These are phyloP conservation scores for Coemansia sp. DNA, from an alignment of 192 early-diverging fungal genomes.

Conservation along the genomic window DNA sequence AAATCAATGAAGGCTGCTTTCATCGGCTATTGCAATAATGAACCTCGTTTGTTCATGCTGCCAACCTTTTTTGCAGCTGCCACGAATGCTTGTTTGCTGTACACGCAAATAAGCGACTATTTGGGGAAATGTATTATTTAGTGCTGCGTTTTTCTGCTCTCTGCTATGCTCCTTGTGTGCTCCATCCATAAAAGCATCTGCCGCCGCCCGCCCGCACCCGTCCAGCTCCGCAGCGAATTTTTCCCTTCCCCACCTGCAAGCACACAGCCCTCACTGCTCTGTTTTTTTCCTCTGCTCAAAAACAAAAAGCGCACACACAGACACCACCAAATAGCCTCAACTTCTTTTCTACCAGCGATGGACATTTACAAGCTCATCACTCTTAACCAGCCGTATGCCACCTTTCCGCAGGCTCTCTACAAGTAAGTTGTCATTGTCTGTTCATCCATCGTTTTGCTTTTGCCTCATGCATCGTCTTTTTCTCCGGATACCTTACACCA, in stretches of 20 bases:
- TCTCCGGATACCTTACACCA: background rate
- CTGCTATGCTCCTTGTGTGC: background rate
- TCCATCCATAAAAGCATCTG: conserved; percentile 3
- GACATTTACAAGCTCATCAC: conserved; percentile 50
- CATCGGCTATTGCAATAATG: conserved; percentile 27
- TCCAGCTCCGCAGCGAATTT: background rate
- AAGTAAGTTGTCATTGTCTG: conserved; percentile 15
- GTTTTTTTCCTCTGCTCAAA: background rate
- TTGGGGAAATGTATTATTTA: background rate
- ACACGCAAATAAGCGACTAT: background rate
- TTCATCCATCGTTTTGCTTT: background rate
- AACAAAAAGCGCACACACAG: background rate
- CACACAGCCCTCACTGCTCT: conserved; percentile 2
- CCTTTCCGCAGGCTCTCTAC: conserved; percentile 52
- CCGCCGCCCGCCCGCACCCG: background rate
- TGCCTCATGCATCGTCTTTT: background rate
- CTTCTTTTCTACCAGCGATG: conserved; percentile 18
- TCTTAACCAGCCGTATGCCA: conserved; percentile 38
- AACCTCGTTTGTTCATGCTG: conserved; percentile 21
- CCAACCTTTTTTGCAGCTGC: conserved; percentile 11
- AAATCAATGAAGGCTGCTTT: conserved; percentile 12
- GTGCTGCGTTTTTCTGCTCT: background rate
- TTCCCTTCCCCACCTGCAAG: background rate
- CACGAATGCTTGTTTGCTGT: background rate
- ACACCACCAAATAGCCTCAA: background rate